A percentile compares a stretch with the other conserved stretches of the same genome.
phyloP scores from a whole-genome alignment of 345 rosid genomes.

The Hirschfeldia incana region DNA sequence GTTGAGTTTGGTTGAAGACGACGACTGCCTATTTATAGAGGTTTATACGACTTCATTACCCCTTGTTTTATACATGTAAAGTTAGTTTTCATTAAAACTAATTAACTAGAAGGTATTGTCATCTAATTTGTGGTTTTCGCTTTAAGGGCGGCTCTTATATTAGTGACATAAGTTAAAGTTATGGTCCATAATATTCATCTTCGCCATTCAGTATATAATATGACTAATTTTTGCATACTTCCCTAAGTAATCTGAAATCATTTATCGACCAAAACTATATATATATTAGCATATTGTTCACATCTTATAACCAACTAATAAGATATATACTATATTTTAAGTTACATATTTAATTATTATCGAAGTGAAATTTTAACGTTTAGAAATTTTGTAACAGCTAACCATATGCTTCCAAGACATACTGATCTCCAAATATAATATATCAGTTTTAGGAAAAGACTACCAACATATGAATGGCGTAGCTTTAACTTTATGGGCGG shows the following conservation, averaged over 20 bases:
- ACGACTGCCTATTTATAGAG: conserved; percentile 23
- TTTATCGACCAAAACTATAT: background rate
- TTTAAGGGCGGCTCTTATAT: conserved; percentile 31
- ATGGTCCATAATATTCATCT: conserved; percentile 9
- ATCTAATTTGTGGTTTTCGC: conserved; percentile 28
- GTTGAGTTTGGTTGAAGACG: conserved; percentile 9
- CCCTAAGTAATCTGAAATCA: background rate
- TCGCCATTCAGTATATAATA: background rate
- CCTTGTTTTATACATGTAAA: background rate
- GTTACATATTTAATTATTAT: background rate
- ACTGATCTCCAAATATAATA: background rate
- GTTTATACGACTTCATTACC: background rate
- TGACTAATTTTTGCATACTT: background rate
- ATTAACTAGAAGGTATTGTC: background rate
- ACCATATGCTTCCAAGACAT: background rate
- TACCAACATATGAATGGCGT: background rate
- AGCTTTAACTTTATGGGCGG: conserved; percentile 13
- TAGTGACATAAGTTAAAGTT: background rate
- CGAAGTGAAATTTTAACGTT: background rate
- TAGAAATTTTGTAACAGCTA: background rate
- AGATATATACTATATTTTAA: background rate
- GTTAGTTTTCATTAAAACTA: background rate
- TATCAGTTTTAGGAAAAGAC: background rate
- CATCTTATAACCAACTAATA: background rate
- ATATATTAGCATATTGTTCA: background rate